phyloP scores from a whole-genome alignment of 768 basidiomycete species.

The Lentinus brumalis region DNA sequence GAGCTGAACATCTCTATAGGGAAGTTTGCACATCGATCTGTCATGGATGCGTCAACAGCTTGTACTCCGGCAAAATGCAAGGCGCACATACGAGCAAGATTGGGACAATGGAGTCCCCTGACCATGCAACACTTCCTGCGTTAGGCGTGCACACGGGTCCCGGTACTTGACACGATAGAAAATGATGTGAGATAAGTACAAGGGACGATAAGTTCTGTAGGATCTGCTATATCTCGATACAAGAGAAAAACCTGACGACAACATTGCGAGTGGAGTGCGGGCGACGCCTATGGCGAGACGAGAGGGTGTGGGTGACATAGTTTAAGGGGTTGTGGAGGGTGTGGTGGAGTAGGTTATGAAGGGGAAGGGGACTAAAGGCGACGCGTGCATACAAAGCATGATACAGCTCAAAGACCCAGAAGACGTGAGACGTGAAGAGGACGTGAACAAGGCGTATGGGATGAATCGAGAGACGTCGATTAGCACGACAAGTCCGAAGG shows the following conservation, averaged over 20 bases:
- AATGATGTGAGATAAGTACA: neutral
- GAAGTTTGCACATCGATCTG: too few species aligned
- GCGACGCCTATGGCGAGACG: neutral
- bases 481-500: slow-evolving; percentile 13
- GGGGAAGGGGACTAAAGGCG: neutral
- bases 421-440: slow-evolving; percentile 6
- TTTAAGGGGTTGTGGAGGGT: neutral
- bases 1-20: too few species aligned
- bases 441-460: slow-evolving; percentile 1
- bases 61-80: neutral
- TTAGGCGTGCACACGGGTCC: too few species aligned
- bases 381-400: slow-evolving; percentile 8
- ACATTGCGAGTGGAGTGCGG: slow-evolving; percentile 15
- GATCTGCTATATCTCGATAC: slow-evolving; percentile 20
- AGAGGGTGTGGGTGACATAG: neutral
- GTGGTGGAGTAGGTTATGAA: neutral
- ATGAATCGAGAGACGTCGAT: slow-evolving; percentile 4
- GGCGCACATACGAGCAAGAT: neutral
- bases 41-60: too few species aligned
- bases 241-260: slow-evolving; percentile 14
- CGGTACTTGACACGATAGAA: too few species aligned
- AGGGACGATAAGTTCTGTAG: neutral
- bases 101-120: neutral
- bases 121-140: too few species aligned
- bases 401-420: slow-evolving; percentile 11